phyloP scores from a whole-genome alignment of 805 yeast genomes.

The Zygosaccharomyces rouxii region DNA sequence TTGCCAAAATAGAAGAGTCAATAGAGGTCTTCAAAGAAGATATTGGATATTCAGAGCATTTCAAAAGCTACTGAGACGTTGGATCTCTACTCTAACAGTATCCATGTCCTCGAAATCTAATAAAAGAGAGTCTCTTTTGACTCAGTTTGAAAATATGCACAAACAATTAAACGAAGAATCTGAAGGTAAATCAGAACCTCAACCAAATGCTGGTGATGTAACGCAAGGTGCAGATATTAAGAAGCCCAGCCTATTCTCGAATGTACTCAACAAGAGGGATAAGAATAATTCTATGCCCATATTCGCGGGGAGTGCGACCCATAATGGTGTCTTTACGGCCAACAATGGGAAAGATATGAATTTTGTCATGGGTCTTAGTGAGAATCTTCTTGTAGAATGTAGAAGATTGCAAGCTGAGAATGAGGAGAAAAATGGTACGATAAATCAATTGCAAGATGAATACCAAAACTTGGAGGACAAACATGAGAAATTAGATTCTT shows the following conservation, averaged over 20 bases:
- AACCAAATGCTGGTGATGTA: constrained; percentile 4
- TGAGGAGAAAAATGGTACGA: constrained; percentile 41
- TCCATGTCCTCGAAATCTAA: constrained; percentile 9
- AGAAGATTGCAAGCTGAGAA: constrained; percentile 66
- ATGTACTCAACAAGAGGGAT: constrained; percentile 14
- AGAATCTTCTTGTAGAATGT: constrained; percentile 64
- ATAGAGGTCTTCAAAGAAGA: not conserved
- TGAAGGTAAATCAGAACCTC: constrained; percentile 3
- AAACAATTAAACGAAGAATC: constrained; percentile 17
- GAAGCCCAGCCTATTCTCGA: constrained; percentile 13
- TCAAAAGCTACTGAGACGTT: not conserved
- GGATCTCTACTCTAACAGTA: not conserved
- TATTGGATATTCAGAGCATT: not conserved
- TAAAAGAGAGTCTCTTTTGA: constrained; percentile 13
- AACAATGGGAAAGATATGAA: constrained; percentile 56
- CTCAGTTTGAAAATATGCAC: constrained; percentile 26
- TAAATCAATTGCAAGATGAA: constrained; percentile 43
- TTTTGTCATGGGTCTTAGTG: constrained; percentile 70
- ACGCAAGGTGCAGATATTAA: constrained; percentile 6
- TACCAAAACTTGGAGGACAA: constrained; percentile 31
- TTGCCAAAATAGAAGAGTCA: not conserved
- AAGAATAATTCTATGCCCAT: constrained; percentile 20
- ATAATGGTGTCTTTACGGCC: constrained; percentile 27
- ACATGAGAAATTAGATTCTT: constrained; percentile 19
- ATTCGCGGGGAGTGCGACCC: constrained; percentile 24